phyloP scores from a whole-genome alignment of 2,329 filamentous ascomycete species.

The Xenosphaeropsis pyriputrescens region DNA sequence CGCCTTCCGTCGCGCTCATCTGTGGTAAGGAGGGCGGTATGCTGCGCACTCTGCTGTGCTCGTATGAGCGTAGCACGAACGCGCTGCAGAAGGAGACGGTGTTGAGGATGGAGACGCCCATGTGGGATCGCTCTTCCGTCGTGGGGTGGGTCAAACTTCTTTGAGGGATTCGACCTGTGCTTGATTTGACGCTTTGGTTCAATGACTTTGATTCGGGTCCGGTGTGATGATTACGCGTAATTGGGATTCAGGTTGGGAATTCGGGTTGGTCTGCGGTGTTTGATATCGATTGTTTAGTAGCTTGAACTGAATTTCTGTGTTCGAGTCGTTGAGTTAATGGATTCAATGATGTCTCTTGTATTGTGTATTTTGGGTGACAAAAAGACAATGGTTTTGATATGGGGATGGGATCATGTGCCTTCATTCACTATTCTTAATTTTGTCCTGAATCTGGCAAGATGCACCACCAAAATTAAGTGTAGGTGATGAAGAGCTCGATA shows the following conservation, averaged over 20 bases:
- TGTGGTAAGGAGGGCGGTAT: constrained; percentile 18
- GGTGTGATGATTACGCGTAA: no score
- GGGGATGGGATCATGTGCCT: no score
- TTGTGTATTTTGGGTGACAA: no score
- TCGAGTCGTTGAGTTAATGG: no score
- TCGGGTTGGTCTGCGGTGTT: not conserved
- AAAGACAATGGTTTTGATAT: no score
- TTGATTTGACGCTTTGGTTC: not conserved
- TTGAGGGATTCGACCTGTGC: no score
- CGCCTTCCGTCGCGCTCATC: constrained; percentile 15
- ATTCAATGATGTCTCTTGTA: no score
- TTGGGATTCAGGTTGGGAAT: not conserved
- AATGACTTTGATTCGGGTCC: not conserved
- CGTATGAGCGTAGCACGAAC: constrained; percentile 7
- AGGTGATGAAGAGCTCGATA: no score
- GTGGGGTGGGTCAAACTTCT: constrained; percentile 1
- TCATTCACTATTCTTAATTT: no score
- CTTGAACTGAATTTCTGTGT: no score
- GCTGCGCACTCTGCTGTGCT: constrained; percentile 15
- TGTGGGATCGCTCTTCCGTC: not conserved
- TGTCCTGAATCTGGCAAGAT: no score
- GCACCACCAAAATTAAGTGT: no score
- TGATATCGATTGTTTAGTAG: not conserved
- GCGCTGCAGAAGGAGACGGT: constrained; percentile 8
- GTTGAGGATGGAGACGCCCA: constrained; percentile 5